Percentiles rank a stretch among this genome's conserved stretches.
Evolutionary conservation across 2,329 filamentous ascomycete species (phyloP).

Genomic region (Hymenoscyphus occultus): DNA sequence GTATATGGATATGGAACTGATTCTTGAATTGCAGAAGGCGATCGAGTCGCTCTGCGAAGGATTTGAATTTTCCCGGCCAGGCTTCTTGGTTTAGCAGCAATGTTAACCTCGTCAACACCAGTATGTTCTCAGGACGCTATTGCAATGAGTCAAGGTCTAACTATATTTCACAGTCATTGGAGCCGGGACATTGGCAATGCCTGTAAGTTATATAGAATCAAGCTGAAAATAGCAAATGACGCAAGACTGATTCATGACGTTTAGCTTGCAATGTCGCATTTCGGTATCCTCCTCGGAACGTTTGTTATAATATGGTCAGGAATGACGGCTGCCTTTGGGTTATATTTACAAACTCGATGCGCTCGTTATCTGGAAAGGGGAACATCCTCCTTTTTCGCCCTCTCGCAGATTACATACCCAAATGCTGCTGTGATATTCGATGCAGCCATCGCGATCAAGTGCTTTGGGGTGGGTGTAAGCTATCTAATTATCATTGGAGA

Average conservation of each 20-base stretch:
- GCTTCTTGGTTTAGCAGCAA: constrained; percentile 89
- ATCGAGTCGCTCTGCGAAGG: constrained; percentile 54
- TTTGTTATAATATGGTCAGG: constrained; percentile 90
- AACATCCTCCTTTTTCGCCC: constrained; percentile 87
- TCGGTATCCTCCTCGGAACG: constrained; percentile 84
- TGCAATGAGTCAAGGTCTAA: constrained; percentile 18
- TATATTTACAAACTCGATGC: constrained; percentile 93
- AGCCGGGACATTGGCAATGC: constrained; percentile 78
- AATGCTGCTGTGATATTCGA: constrained; percentile 96
- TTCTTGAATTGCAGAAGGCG: constrained; percentile 25
- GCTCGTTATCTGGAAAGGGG: constrained; percentile 90
- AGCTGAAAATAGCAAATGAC: background rate
- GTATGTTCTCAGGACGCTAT: constrained; percentile 48
- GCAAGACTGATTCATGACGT: background rate
- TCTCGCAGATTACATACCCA: constrained; percentile 94
- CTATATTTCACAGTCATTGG: constrained; percentile 69
- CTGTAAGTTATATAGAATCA: constrained; percentile 42
- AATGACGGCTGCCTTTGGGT: constrained; percentile 81
- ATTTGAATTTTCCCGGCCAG: constrained; percentile 65
- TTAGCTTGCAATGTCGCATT: constrained; percentile 84
- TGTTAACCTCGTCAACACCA: constrained; percentile 95
- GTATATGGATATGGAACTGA: background rate
- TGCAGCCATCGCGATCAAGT: constrained; percentile 93
- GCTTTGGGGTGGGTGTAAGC: constrained; percentile 94
- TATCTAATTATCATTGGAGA: constrained; percentile 99